Evolutionary conservation across 768 basidiomycete species (phyloP).

Genomic region (Cyathus striatus): DNA sequence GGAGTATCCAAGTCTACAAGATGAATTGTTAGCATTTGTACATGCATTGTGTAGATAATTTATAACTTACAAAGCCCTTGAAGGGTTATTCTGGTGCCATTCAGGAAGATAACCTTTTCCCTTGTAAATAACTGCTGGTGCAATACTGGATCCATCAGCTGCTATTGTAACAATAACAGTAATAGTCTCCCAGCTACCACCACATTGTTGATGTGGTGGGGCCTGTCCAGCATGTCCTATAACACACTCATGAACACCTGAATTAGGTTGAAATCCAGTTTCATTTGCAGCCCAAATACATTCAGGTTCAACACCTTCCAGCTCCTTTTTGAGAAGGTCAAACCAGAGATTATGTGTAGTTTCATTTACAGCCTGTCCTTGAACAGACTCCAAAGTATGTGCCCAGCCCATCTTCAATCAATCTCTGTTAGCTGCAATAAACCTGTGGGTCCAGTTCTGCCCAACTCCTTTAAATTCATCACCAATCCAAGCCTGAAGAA

Average conservation of each 20-base stretch:
- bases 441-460: too few relatives aligned
- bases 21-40: neutral
- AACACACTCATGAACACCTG: neutral
- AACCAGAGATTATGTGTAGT: conserved; percentile 18
- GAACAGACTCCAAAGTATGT: conserved; percentile 8
- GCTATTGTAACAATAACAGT: conserved; percentile 39
- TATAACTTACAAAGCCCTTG: conserved; percentile 16
- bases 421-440: too few relatives aligned
- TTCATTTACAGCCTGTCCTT: conserved; percentile 22
- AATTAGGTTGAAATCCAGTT: neutral
- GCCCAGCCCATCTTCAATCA: too few relatives aligned
- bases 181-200: conserved; percentile 28
- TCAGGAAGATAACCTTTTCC: conserved; percentile 18
- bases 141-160: conserved; percentile 22
- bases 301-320: neutral
- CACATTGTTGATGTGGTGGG: conserved; percentile 26
- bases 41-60: neutral
- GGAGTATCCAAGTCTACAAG: conserved; percentile 13
- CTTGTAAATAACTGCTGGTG: conserved; percentile 27
- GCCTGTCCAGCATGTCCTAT: conserved; percentile 1
- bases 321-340: conserved; percentile 12
- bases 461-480: neutral
- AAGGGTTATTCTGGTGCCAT: conserved; percentile 22
- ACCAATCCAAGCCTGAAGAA: conserved; percentile 9
- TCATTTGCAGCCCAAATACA: neutral